Evolutionary conservation across 2,329 filamentous ascomycete genomes (phyloP), one percentile per base, ranked within the genome.

Genomic region (Emergomyces africanus): DNA sequence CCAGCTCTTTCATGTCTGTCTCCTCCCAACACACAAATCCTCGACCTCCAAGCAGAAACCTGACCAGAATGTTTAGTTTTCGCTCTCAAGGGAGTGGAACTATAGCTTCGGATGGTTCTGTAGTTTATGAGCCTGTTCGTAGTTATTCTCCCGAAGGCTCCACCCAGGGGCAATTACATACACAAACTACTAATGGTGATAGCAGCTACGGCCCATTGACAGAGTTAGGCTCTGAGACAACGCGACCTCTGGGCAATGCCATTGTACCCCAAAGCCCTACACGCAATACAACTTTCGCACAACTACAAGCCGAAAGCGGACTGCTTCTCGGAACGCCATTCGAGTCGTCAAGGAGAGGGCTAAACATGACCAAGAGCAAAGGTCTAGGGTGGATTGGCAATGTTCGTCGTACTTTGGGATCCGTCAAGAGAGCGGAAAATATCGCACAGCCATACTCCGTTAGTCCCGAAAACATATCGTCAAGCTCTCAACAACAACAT

Each of bases 361-460:
- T 10, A 18, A 48, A 53, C 33, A 6, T 37, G n/a, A 25, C 44
- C 42, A 69, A 66, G 57, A 64, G 65, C 78, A 84, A 23, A 82
- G 82, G 68, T 80, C 85, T 73, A 73, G 81, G 80, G 28, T 89
- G 86, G 84, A 75, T 90, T 12, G 86, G 86, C 25, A 88, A 83
- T 54, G 70, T 90, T 23, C 79, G 82, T 20, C 79, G 85, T 42
- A 85, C 85, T 12, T 82, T 89, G 46, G 79, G 70, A 72, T 60
- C 71, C 63, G 66, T 67, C 64, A 65, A 64, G 54, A 70, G 55
- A 54, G 56, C 54, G 23, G 62, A 62, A 53, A 56, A 57, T 30
- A 23, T 46, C 42, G 59, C 48, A 28, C 55, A 50, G 48, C 30
- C 58, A 37, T 42, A 49, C 44, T 57, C 58, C 14, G 58, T 59